Evolutionary conservation across 2,329 filamentous ascomycete species (phyloP).

Genomic region (Xylariaceae sp.): DNA sequence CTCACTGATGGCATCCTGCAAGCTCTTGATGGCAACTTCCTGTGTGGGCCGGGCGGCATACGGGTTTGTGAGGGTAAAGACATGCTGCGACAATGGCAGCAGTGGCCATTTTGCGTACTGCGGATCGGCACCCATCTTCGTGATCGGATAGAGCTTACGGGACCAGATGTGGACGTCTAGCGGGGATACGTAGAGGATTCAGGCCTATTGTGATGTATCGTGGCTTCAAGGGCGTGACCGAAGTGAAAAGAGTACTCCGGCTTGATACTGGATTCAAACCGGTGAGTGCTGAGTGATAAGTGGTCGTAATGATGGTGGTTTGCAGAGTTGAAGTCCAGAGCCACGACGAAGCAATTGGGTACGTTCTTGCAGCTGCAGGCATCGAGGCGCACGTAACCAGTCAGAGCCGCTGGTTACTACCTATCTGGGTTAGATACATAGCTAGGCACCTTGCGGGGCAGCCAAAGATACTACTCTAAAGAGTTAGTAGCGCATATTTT

Average conservation of each 20-base stretch:
- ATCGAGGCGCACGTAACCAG: conserved; percentile 27
- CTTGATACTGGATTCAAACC: not conserved
- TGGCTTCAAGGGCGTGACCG: not conserved
- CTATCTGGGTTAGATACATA: not conserved
- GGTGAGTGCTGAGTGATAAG: not conserved
- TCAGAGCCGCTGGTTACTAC: conserved; percentile 12
- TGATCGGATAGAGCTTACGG: not conserved
- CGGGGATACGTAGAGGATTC: not conserved
- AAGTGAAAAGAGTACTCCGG: not conserved
- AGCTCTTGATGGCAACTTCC: conserved; percentile 63
- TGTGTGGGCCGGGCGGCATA: conserved; percentile 62
- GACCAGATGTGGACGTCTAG: not conserved
- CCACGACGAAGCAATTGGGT: not conserved
- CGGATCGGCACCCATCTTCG: conserved; percentile 71
- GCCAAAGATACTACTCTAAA: not conserved
- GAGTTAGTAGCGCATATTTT: not conserved
- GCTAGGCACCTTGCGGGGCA: not conserved
- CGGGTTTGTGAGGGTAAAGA: conserved; percentile 81
- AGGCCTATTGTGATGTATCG: not conserved
- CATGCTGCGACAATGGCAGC: conserved; percentile 75
- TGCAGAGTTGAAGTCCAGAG: not conserved
- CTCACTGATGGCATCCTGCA: conserved; percentile 77
- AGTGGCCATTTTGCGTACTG: conserved; percentile 82
- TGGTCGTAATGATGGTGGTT: not conserved
- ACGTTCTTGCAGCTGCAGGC: conserved; percentile 19